Base-by-base conservation (phyloP, 1,139 yeast genomes). In the Petasospora fabianii region DNA sequence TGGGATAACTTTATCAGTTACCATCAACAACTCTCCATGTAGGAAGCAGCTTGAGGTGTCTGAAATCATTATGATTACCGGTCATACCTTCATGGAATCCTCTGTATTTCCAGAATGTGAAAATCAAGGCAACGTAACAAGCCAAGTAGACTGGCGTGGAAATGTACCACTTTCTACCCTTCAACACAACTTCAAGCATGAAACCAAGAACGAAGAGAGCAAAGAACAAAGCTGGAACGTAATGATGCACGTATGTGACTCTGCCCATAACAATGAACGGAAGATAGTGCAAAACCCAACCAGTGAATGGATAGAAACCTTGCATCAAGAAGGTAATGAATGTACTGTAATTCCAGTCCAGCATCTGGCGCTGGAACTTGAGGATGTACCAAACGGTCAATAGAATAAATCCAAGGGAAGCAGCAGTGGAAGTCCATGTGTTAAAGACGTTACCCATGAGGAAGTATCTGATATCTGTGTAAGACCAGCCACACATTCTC, bases 201-300 rank as follows among this genome's bases (percentile, higher is more conserved):
- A 73, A 81, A 8, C 77, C 82, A 44, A 78, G 67, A 6, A 80
- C 75, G 47, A 81, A 66, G 56, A 82, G 75, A 38, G 90, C 92
- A 64, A 84, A 84, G 61, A 79, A 84, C 51, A 83, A 68, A 0
- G 92, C 90, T 6, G 95, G 95, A 42, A 81, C 76, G 56, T 84
- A 84, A 60, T 84, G 95, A 60, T 84, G 95, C 26, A 82, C 82
- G 57, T 84, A 84, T 0, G 92, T 84, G 38, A 84, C 92, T 67
- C 95, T 74, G 4, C 86, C 85, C 95, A 84, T 84, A 30, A 81
- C 56, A 5, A 78, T 77, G 53, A 84, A 84, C 17, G 95, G 95
- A 50, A 79, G 53, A 58, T 70, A 83, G 59, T 84, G 90, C 44
- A 81, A 67, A 6, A 75, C 62, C 86, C 88, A 84, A 4, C 87